Evolutionary conservation across 768 basidiomycete genomes (phyloP).

Genomic region (Leucocoprinus sp.): DNA sequence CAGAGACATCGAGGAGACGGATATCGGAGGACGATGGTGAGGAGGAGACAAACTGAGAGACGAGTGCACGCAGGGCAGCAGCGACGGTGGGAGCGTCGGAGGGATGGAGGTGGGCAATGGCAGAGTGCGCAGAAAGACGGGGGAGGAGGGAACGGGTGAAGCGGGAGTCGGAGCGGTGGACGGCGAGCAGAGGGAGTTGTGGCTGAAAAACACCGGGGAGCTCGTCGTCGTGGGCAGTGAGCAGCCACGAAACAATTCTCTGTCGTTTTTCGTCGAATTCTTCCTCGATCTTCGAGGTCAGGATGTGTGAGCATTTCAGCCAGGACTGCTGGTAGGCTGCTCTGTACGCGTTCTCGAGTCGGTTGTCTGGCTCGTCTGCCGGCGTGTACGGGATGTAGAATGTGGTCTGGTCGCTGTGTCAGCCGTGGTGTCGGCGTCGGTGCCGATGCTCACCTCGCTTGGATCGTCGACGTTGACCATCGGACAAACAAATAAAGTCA

Average conservation of each 20-base stretch:
- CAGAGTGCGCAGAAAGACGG: slow-evolving; percentile 31
- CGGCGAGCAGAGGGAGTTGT: slow-evolving; percentile 52
- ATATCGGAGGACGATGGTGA: slow-evolving; percentile 57
- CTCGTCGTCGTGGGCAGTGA: slow-evolving; percentile 32
- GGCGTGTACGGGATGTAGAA: slow-evolving; percentile 10
- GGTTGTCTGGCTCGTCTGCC: neutral
- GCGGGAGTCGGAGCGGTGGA: slow-evolving; percentile 43
- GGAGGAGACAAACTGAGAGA: slow-evolving; percentile 41
- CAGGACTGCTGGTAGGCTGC: slow-evolving; percentile 50
- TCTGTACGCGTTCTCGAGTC: slow-evolving; percentile 24
- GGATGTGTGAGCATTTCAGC: slow-evolving; percentile 47
- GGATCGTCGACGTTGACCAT: slow-evolving; percentile 6
- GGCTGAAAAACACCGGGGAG: slow-evolving; percentile 49
- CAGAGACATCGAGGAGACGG: slow-evolving; percentile 35
- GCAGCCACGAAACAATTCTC: slow-evolving; percentile 37
- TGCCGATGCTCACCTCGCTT: neutral
- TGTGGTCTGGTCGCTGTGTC: slow-evolving; percentile 2
- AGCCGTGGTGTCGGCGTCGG: neutral
- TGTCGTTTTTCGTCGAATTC: slow-evolving; percentile 35
- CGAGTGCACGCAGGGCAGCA: slow-evolving; percentile 45
- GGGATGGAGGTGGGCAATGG: slow-evolving; percentile 44
- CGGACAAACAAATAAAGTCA: too few relatives aligned
- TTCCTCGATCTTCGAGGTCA: slow-evolving; percentile 39
- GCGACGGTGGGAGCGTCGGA: slow-evolving; percentile 46
- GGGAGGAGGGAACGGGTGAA: slow-evolving; percentile 40